Evolutionary conservation across 2,329 filamentous ascomycete species (phyloP).

Genomic region (Aspergillus luchuensis): DNA sequence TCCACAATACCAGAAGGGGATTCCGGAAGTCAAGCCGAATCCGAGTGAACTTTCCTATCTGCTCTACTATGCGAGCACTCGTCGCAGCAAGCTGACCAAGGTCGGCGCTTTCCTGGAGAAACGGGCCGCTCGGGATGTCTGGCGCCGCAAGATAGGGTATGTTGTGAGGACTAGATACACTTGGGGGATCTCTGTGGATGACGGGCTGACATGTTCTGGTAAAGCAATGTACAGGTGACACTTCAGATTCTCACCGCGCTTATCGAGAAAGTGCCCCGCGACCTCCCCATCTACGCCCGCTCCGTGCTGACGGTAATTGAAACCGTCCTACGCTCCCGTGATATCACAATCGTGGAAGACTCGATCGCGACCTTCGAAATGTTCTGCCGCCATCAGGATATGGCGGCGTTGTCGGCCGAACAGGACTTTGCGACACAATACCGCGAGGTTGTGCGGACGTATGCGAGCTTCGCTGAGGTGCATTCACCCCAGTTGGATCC

Average conservation of each 20-base stretch:
- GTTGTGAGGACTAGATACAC: constrained; percentile 30
- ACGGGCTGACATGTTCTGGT: constrained; percentile 12
- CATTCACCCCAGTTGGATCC: constrained; percentile 52
- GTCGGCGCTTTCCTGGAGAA: constrained; percentile 93
- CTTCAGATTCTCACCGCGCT: constrained; percentile 88
- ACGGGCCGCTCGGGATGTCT: constrained; percentile 88
- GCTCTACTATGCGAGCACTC: constrained; percentile 93
- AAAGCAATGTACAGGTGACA: constrained; percentile 88
- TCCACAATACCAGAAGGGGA: constrained; percentile 85
- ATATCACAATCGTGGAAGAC: constrained; percentile 91
- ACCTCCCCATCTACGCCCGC: constrained; percentile 83
- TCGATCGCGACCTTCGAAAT: constrained; percentile 83
- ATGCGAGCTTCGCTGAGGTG: constrained; percentile 76
- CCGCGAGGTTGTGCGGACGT: constrained; percentile 75
- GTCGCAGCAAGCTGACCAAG: constrained; percentile 93
- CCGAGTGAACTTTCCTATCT: constrained; percentile 96
- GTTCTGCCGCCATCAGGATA: constrained; percentile 87
- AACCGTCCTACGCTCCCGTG: constrained; percentile 78
- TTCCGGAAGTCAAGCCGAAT: constrained; percentile 91
- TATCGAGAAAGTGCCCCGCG: constrained; percentile 88
- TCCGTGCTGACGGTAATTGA: constrained; percentile 83
- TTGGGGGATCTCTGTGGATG: neutral
- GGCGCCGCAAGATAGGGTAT: constrained; percentile 82
- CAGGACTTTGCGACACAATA: constrained; percentile 81
- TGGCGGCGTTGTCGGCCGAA: constrained; percentile 80